phyloP scores from a whole-genome alignment of 371 early-diverging fungal genomes.

The Dichotomocladium elegans region DNA sequence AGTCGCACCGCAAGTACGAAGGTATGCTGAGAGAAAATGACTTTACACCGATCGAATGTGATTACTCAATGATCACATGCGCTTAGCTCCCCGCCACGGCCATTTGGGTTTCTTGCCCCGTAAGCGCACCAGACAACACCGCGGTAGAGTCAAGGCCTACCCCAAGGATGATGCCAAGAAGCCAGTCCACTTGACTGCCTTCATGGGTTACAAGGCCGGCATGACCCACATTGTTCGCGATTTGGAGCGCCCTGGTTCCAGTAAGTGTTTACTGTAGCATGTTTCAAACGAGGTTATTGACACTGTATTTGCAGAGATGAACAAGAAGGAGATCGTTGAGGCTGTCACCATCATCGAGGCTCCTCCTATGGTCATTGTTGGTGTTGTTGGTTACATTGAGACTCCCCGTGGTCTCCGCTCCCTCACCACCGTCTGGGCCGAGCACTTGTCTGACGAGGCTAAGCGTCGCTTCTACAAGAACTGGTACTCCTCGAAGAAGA shows the following conservation, averaged over 20 bases:
- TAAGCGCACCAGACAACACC: slow-evolving; percentile 94
- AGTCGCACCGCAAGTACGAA: slow-evolving; percentile 25
- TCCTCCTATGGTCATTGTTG: slow-evolving; percentile 98
- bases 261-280: slow-evolving; percentile 35
- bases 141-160: slow-evolving; percentile 98
- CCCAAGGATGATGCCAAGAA: slow-evolving; percentile 96
- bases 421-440: slow-evolving; percentile 98
- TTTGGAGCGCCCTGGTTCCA: slow-evolving; percentile 97
- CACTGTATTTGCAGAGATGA: slow-evolving; percentile 67
- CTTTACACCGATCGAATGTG: not conserved
- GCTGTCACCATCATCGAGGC: slow-evolving; percentile 99
- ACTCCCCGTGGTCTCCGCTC: slow-evolving; percentile 98
- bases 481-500: slow-evolving; percentile 99
- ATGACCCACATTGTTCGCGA: slow-evolving; percentile 99
- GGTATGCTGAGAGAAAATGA: slow-evolving; percentile 6
- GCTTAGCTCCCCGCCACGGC: slow-evolving; percentile 97
- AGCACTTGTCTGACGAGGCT: slow-evolving; percentile 97
- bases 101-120: slow-evolving; percentile 99
- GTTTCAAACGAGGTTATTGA: not conserved
- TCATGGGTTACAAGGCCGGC: slow-evolving; percentile 99
- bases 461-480: slow-evolving; percentile 99
- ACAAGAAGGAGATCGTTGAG: slow-evolving; percentile 99
- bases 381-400: slow-evolving; percentile 99
- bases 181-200: slow-evolving; percentile 98
- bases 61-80: slow-evolving; percentile 38